Evolutionary conservation across 208 protist species (phyloP).

Genomic region (Herpetomonas samuelpessoai): DNA sequence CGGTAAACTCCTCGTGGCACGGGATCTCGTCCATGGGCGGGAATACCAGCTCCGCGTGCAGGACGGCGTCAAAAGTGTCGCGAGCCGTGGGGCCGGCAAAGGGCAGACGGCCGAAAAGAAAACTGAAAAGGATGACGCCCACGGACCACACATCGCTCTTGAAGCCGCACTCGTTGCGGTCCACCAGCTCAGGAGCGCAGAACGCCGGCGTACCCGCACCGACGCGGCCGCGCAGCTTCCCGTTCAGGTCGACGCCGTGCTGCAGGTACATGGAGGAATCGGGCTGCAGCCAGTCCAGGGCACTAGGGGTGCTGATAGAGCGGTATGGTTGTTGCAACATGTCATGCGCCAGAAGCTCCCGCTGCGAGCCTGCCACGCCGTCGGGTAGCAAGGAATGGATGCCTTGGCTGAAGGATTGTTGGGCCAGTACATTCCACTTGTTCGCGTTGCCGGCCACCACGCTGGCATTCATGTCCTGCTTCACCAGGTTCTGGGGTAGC

Average conservation of each 20-base stretch:
- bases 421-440: neutral
- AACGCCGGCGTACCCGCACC: constrained; percentile 53
- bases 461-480: constrained; percentile 11
- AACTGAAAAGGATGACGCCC: constrained; percentile 91
- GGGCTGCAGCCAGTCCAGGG: constrained; percentile 14
- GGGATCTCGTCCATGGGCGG: constrained; percentile 18
- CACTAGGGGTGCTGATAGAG: neutral
- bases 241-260: constrained; percentile 27
- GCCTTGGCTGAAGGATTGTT: constrained; percentile 1
- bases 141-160: constrained; percentile 94
- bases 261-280: constrained; percentile 51
- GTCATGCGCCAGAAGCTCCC: neutral
- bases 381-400: neutral
- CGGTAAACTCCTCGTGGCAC: constrained; percentile 20
- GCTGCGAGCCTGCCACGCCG: neutral
- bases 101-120: constrained; percentile 86
- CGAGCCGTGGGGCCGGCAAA: constrained; percentile 69
- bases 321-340: neutral
- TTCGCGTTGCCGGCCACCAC: neutral
- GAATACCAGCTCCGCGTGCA: constrained; percentile 24
- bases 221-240: constrained; percentile 21
- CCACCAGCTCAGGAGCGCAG: constrained; percentile 46
- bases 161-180: constrained; percentile 35
- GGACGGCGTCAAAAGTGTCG: constrained; percentile 41
- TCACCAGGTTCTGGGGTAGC: constrained; percentile 10